Base-by-base conservation (phyloP, 2,329 filamentous ascomycete genomes). In the Alternaria tenuissima region DNA sequence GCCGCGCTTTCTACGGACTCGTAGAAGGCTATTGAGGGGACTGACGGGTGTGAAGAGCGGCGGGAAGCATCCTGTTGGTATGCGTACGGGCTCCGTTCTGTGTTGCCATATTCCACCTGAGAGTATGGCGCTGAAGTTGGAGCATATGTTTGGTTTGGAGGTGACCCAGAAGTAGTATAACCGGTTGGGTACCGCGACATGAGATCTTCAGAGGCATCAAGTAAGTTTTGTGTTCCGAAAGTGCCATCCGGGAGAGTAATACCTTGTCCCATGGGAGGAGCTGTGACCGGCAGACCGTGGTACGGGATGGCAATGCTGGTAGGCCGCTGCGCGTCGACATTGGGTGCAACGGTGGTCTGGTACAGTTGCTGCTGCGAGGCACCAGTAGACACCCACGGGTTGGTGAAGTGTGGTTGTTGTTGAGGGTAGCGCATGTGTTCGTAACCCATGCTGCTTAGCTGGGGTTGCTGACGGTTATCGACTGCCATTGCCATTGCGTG, bases 401-500 rank as follows among this genome's bases (percentile, higher is more conserved):
- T 95, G 74, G 91, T 93, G 83, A 97, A 97, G 67, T 95, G 91
- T 66, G 91, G 88, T 65, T 69, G 68, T 68, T 81, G 78, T 61
- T 49, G 46, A 8, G 83, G 80, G 80, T 92, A 93, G 70, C 91
- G 88, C 85, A 93, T 89, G 78, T 88, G 85, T 79, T 94, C 92
- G 84, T 94, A 95, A 80, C 88, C 88, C 83, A 96, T 86, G 63
- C 75, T 81, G 78, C 86, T 87, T 87, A 91, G 82, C 89, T 80
- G 79, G 66, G 76, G 69, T 69, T 84, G 92, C 82, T 94, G 93
- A 80, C 93, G 91, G 75, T 89, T 88, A 83, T 97, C 93, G 84
- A 97, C 88, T 80, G 94, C 92, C 93, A 97, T 96, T 83, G 93
- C 95, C 93, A 97, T 97, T 68, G 66, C 71, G 71, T 61, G 57